A percentile compares a stretch with the other conserved stretches of the same genome.
phyloP scores from a whole-genome alignment of 2,329 filamentous ascomycete species.

The Colletotrichum orchidophilum region DNA sequence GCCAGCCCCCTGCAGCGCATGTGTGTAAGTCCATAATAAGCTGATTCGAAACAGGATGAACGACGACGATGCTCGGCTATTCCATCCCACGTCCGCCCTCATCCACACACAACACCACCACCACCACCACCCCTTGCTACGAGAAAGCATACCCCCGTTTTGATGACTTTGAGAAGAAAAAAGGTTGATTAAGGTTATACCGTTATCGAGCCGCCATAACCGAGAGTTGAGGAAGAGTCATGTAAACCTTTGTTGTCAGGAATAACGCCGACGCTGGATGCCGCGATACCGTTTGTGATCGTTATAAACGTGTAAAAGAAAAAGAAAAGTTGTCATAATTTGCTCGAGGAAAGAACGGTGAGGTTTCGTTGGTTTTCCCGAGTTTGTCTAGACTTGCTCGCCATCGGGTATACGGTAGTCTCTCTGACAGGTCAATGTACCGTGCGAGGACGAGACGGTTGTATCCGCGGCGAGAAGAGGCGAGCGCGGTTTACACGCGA shows the following conservation, averaged over 20 bases:
- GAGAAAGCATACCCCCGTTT: background rate
- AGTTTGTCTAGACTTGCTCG: constrained; percentile 14
- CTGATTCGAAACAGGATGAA: constrained; percentile 21
- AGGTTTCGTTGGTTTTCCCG: constrained; percentile 19
- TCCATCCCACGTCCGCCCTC: background rate
- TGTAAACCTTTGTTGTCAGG: constrained; percentile 16
- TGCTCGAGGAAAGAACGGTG: constrained; percentile 26
- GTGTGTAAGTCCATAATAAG: background rate
- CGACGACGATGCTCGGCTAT: no score
- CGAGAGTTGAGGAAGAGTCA: background rate
- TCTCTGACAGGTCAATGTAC: constrained; percentile 7
- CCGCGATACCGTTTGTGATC: constrained; percentile 31
- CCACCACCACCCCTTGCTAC: background rate
- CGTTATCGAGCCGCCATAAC: background rate
- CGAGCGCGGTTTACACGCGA: constrained; percentile 9
- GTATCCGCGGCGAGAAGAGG: background rate
- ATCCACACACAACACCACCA: background rate
- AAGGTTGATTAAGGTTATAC: background rate
- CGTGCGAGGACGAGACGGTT: constrained; percentile 15
- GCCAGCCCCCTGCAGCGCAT: constrained; percentile 2
- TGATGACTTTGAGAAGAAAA: constrained; percentile 15
- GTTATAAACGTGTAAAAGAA: constrained; percentile 29
- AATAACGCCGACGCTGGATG: constrained; percentile 35
- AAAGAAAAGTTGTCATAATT: constrained; percentile 18
- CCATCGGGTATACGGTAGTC: background rate